A percentile compares a stretch with the other conserved stretches of the same genome.
Conservation (phyloP, 2,329 filamentous ascomycete species). For the Aureobasidium subglaciale region DNA sequence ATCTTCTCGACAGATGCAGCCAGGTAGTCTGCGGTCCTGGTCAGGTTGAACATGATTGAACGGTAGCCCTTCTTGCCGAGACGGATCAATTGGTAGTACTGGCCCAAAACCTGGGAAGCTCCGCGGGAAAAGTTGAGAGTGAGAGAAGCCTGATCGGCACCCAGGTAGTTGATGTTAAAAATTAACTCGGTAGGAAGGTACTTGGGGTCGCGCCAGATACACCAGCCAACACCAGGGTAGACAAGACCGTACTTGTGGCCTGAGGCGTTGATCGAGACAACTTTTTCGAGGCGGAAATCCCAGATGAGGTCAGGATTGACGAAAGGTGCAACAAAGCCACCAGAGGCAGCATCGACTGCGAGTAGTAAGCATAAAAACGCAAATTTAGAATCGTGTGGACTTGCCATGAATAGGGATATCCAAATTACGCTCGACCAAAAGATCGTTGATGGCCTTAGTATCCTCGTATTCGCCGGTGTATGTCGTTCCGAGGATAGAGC, state of each 20-base stretch:
- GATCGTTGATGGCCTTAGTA: conserved; percentile 82
- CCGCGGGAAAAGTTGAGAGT: conserved; percentile 97
- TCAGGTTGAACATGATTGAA: conserved; percentile 90
- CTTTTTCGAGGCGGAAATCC: conserved; percentile 86
- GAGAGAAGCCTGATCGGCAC: conserved; percentile 90
- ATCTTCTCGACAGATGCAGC: conserved; percentile 63
- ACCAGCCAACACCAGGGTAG: conserved; percentile 92
- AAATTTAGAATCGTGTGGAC: neutral
- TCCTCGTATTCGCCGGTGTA: conserved; percentile 97
- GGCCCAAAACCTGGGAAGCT: conserved; percentile 87
- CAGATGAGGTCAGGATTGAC: conserved; percentile 75
- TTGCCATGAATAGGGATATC: conserved; percentile 71
- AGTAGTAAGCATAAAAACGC: neutral
- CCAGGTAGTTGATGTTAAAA: conserved; percentile 99
- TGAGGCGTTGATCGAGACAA: conserved; percentile 89
- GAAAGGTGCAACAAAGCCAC: conserved; percentile 90
- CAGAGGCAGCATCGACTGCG: conserved; percentile 76
- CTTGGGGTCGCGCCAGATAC: conserved; percentile 77
- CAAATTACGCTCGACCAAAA: conserved; percentile 66
- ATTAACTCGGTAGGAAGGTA: conserved; percentile 85
- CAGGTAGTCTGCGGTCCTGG: conserved; percentile 82
- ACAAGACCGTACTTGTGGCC: conserved; percentile 80
- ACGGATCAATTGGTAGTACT: conserved; percentile 96
- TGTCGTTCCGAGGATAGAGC: conserved; percentile 81
- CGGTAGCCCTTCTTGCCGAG: conserved; percentile 89